A percentile compares a stretch with the other conserved stretches of the same genome.
phyloP scores from a whole-genome alignment of 129 eudicot species.

The Lactuca saligna region DNA sequence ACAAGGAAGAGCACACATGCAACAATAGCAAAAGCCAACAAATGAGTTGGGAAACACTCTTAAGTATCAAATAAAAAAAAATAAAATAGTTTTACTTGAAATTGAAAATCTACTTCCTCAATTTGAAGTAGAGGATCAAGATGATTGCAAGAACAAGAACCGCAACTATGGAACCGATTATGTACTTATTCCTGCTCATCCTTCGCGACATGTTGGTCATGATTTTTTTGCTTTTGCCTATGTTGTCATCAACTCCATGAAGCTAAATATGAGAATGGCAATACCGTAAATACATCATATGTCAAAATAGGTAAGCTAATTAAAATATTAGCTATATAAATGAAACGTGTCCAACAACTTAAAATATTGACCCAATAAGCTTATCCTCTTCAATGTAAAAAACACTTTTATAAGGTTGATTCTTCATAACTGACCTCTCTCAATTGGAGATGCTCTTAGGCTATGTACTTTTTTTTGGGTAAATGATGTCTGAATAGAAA shows the following conservation, averaged over 20 bases:
- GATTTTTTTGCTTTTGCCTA: conserved; percentile 56
- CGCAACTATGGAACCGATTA: conserved; percentile 42
- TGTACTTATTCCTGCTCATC: conserved; percentile 65
- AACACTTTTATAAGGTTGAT: too few species aligned
- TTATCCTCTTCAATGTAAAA: too few species aligned
- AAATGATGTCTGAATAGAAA: too few species aligned
- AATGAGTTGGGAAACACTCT: background rate
- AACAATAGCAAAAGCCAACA: conserved; percentile 15
- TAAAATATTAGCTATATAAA: too few species aligned
- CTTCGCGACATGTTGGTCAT: conserved; percentile 56
- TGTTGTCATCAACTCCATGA: conserved; percentile 57
- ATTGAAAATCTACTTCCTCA: conserved; percentile 20
- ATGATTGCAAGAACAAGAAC: conserved; percentile 51
- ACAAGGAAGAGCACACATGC: conserved; percentile 28
- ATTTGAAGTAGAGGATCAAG: conserved; percentile 55
- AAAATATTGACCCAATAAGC: too few species aligned
- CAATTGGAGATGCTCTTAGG: too few species aligned
- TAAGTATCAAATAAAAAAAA: background rate
- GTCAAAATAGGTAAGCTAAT: background rate
- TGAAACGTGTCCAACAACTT: too few species aligned
- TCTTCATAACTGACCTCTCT: too few species aligned
- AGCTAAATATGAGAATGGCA: conserved; percentile 34
- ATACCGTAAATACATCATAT: background rate
- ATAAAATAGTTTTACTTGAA: background rate
- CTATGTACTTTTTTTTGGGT: too few species aligned